Evolutionary conservation across 1,284 basidiomycete species (phyloP), one percentile per base, ranked within the genome.

Genomic region (Amylostereum chailletii): DNA sequence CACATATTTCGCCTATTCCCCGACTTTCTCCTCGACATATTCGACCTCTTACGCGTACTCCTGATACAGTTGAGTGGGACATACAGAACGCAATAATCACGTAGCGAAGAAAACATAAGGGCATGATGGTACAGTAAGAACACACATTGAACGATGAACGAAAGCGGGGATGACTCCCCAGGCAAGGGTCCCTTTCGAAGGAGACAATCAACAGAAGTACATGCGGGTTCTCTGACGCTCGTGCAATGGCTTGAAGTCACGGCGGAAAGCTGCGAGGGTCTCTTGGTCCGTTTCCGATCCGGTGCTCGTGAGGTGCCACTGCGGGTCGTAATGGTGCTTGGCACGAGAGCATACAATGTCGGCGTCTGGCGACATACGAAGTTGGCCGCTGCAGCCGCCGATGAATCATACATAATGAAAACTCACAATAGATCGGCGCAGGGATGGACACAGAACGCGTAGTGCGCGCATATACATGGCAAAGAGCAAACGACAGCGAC

Each of bases 371-470:
- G 29, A 32, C 30, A n/a, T n/a, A n/a, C n/a, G n/a, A n/a, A n/a
- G n/a, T n/a, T n/a, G n/a, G n/a, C n/a, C n/a, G n/a, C n/a, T n/a
- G n/a, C n/a, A n/a, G n/a, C n/a, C n/a, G n/a, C n/a, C n/a, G n/a
- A n/a, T n/a, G n/a, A n/a, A n/a, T n/a, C n/a, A n/a, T n/a, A n/a
- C n/a, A n/a, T n/a, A n/a, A n/a, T n/a, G n/a, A n/a, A 32, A 11
- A 53, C 83, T 62, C 57, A 89, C 87, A 90, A 57, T 88, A 90
- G 0, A 90, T 83, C 0, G 89, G 88, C 0, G 88, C 88, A 0
- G 87, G 86, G 46, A 90, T 86, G 0, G 87, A 90, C 0, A 91
- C 88, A 0, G 86, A 86, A 34, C 88, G 80, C 1, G 88, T 90
- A 19, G 85, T 81, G 3, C 86, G 75, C 0, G 86, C 86, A 58